Percentiles rank a stretch among this genome's conserved stretches.
phyloP scores from a whole-genome alignment of 192 early-diverging fungal species.

The Coemansia aciculifera region DNA sequence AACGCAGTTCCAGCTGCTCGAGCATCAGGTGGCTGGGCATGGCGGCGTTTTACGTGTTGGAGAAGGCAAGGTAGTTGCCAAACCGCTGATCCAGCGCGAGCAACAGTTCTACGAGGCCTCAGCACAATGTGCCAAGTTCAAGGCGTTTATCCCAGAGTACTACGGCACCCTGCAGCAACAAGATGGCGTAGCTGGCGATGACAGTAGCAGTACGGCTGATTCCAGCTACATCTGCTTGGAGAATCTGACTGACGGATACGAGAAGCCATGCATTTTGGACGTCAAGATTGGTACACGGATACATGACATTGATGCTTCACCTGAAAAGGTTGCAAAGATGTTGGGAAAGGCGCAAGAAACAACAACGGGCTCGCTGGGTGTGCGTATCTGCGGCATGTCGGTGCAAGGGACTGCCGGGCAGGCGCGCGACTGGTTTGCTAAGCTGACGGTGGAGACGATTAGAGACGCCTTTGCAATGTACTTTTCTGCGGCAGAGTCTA shows the following conservation, averaged over 20 bases:
- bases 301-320: slow-evolving; percentile 70
- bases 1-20: slow-evolving; percentile 40
- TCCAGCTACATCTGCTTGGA: slow-evolving; percentile 70
- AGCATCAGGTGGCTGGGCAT: slow-evolving; percentile 83
- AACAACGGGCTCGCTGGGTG: slow-evolving; percentile 66
- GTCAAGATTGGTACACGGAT: slow-evolving; percentile 83
- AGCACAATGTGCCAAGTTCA: slow-evolving; percentile 54
- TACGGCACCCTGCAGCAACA: slow-evolving; percentile 59
- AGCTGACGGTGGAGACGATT: slow-evolving; percentile 54
- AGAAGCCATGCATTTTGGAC: slow-evolving; percentile 78
- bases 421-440: slow-evolving; percentile 23
- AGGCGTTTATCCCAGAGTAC: slow-evolving; percentile 67
- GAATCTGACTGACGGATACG: slow-evolving; percentile 70
- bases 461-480: slow-evolving; percentile 61
- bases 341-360: slow-evolving; percentile 61
- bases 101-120: slow-evolving; percentile 69
- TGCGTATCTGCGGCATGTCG: slow-evolving; percentile 74
- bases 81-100: slow-evolving; percentile 67
- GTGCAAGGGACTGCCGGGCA: slow-evolving; percentile 36
- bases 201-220: neutral
- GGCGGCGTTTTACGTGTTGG: slow-evolving; percentile 63
- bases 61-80: slow-evolving; percentile 68
- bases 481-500: slow-evolving; percentile 54
- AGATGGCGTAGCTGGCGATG: neutral
- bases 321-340: slow-evolving; percentile 71